Evolutionary conservation across 2,329 filamentous ascomycete genomes (phyloP), one percentile per base, ranked within the genome.

Genomic region (Trichoderma brevicompactum): DNA sequence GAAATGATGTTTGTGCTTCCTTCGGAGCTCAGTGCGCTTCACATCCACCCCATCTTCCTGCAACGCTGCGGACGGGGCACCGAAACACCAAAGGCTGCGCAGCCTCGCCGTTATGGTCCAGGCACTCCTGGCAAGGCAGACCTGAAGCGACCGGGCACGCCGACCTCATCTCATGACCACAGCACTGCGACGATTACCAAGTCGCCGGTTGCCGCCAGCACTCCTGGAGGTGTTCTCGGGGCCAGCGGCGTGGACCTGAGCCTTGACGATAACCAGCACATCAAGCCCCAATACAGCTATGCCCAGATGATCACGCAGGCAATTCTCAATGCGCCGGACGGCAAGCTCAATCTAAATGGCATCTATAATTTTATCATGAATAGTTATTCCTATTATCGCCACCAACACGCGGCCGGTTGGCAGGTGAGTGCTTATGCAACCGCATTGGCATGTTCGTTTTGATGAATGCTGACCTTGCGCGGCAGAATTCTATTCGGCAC

Each of bases 1-100:
- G 94, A 99, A 80, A 99, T 99, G 95, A 94, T 98, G 83, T 99
- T 99, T 77, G 92, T 97, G 54, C 86, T 96, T n/a, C 94, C 95
- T 0, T 87, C 87, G 28, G 89, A 91, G 69, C 82, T 87, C 52
- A 82, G 81, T 64, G 85, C 87, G 28, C 83, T 93, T 32, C 82
- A 85, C 53, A 88, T 96, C 67, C 86, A 91, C 73, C 84, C 84
- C 23, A 85, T 80, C 72, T 93, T 90, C 73, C 84, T 91, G 15
- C 85, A 91, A 70, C 87, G 91, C 52, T 89, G 90, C 38, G 84
- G 87, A 32, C 79, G 88, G 38, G 75, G 78, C 54, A 60, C 68
- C n/a, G 71, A 75, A 7, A 70, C 71, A 5, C 70, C 72, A 23
- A 73, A 74, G 60, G 72, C 69, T 23, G 67, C 73, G 69, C 66